Evolutionary conservation across 768 basidiomycete species (phyloP).

Genomic region (Hericium rajendrae): DNA sequence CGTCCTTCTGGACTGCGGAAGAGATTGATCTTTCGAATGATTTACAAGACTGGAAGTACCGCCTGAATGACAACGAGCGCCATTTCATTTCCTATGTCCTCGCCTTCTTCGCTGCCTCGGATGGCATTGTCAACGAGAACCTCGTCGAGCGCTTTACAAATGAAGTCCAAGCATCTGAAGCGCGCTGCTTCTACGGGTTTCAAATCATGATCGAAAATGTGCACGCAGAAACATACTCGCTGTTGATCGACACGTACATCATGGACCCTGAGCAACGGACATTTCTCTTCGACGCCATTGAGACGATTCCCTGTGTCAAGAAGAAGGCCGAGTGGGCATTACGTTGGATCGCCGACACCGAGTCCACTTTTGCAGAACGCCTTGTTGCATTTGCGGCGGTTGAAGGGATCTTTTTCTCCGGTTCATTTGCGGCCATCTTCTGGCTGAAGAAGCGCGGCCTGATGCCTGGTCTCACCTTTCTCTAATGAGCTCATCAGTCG

Average conservation of each 20-base stretch:
- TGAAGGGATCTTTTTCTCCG: constrained; percentile 95
- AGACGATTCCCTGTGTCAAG: constrained; percentile 88
- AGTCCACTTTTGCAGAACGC: constrained; percentile 79
- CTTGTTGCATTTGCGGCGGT: constrained; percentile 92
- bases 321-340: constrained; percentile 95
- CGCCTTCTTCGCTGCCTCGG: constrained; percentile 93
- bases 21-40: constrained; percentile 89
- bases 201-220: constrained; percentile 99
- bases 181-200: constrained; percentile 94
- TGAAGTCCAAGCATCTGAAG: constrained; percentile 88
- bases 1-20: constrained; percentile 90
- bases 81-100: constrained; percentile 90
- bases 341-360: constrained; percentile 77
- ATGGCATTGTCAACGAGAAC: constrained; percentile 96
- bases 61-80: constrained; percentile 72
- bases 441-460: constrained; percentile 96
- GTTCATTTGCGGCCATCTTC: constrained; percentile 88
- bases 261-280: constrained; percentile 67
- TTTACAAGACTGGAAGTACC: constrained; percentile 73
- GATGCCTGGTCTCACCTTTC: constrained; percentile 96
- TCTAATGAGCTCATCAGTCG: constrained; percentile 95
- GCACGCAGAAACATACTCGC: constrained; percentile 93
- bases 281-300: constrained; percentile 85
- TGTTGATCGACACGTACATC: constrained; percentile 92
- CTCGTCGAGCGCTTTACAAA: constrained; percentile 87